Evolutionary conservation across 768 basidiomycete species (phyloP).

Genomic region (Mycena haematopus): DNA sequence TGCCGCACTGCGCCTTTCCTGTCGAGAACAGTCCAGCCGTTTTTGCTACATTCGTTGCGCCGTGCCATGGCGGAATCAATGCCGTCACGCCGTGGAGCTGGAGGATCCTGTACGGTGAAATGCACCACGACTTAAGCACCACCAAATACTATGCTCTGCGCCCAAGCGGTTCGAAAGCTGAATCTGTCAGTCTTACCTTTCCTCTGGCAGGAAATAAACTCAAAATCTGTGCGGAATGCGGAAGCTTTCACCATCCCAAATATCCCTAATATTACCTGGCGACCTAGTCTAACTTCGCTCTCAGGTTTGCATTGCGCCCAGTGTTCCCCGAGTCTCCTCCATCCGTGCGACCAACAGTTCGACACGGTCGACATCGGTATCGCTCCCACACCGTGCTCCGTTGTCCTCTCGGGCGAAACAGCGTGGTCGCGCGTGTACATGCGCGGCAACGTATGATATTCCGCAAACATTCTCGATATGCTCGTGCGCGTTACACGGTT

Average conservation of each 20-base stretch:
- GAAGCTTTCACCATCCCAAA: constrained; percentile 2
- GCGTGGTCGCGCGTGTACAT: neutral
- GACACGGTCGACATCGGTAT: constrained; percentile 1
- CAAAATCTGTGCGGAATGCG: neutral
- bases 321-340: neutral
- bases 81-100: too few relatives aligned
- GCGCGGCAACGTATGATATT: constrained; percentile 3
- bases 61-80: too few relatives aligned
- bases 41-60: constrained; percentile 1
- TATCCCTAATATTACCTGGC: neutral
- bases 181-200: neutral
- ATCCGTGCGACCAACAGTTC: neutral
- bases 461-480: neutral
- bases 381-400: neutral
- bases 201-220: neutral
- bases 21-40: neutral
- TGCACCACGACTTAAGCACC: neutral
- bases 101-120: neutral
- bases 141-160: neutral
- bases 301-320: neutral
- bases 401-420: constrained; percentile 7
- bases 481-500: constrained; percentile 10
- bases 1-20: too few relatives aligned
- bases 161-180: neutral
- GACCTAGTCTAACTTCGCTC: neutral